Evolutionary conservation across 441 rosid genomes (phyloP), one percentile per base, ranked within the genome.

Genomic region (Gossypium aridum): DNA sequence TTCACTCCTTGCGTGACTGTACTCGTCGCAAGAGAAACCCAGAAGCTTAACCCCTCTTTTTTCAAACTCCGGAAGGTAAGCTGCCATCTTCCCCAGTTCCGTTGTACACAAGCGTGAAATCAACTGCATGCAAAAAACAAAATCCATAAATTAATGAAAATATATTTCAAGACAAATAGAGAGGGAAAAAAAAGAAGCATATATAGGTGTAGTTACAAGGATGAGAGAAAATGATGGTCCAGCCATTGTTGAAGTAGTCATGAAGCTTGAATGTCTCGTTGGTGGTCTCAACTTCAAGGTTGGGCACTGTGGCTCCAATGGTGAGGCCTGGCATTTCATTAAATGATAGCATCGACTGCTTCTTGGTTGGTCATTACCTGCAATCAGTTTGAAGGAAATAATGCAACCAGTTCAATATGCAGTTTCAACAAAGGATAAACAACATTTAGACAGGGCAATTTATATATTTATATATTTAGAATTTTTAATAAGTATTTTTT

Each of bases 61-160:
- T 12, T 74, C 85, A 34, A 90, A 90, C 83, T 92, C 91, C 9
- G 77, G 69, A 49, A 74, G 81, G 39, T 83, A 81, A 49, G 83
- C 81, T 0, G 87, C 97, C 86, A 93, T 87, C 80, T 85, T 84
- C 1, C 89, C 90, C 0, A 93, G 93, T 75, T 93, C 96, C 31
- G 95, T 92, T 2, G 95, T 93, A 77, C 96, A 89, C 96, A 0
- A 96, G 96, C 0, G 96, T 93, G 84, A 93, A 93, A 82, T 93
- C 97, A 43, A 87, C 95, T 90, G 37, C 71, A 76, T 49, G 22
- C 13, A 37, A 2, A 8, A 73, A 17, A 14, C 9, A n/a, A 39
- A 20, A 1, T 28, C 1, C 10, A 49, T 2, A 17, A 1, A 9
- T 12, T 10, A 26, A 19, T 16, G 3, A 37, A 37, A 37, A 37